Evolutionary conservation across 2,329 filamentous ascomycete species (phyloP).

Genomic region (Lizonia empirigonia): DNA sequence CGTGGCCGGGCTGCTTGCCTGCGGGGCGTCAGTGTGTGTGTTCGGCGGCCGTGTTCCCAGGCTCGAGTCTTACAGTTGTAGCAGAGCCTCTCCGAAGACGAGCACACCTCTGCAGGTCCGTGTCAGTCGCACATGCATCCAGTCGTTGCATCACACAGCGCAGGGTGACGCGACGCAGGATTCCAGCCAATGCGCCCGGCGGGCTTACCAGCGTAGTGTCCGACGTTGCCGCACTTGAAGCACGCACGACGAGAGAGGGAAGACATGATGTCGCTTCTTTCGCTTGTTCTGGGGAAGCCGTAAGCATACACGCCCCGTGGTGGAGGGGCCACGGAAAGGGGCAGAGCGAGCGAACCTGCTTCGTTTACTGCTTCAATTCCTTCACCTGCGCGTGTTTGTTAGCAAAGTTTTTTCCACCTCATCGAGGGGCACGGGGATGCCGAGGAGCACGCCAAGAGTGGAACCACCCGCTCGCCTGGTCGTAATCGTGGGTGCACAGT

Average conservation of each 20-base stretch:
- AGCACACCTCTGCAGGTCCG: slow-evolving; percentile 78
- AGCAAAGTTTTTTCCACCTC: slow-evolving; percentile 39
- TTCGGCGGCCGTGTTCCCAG: slow-evolving; percentile 2
- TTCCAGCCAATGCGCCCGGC: slow-evolving; percentile 21
- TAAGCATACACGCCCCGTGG: slow-evolving; percentile 26
- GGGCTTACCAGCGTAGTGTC: slow-evolving; percentile 58
- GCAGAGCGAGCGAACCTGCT: slow-evolving; percentile 30
- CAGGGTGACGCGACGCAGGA: slow-evolving; percentile 29
- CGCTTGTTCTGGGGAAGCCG: slow-evolving; percentile 28
- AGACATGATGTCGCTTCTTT: slow-evolving; percentile 54
- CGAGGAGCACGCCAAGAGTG: slow-evolving; percentile 31
- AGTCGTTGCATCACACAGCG: slow-evolving; percentile 9
- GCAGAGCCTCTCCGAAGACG: slow-evolving; percentile 96
- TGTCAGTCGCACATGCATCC: slow-evolving; percentile 30
- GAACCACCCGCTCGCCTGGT: slow-evolving; percentile 13
- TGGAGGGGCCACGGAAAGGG: slow-evolving; percentile 23
- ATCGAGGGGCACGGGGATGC: slow-evolving; percentile 35
- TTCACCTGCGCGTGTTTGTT: slow-evolving; percentile 40
- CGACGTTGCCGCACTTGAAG: slow-evolving; percentile 61
- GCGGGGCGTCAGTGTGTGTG: slow-evolving; percentile 18
- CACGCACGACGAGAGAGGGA: slow-evolving; percentile 60
- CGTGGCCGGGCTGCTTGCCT: slow-evolving; percentile 91
- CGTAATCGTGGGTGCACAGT: slow-evolving; percentile 4
- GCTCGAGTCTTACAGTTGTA: slow-evolving; percentile 82
- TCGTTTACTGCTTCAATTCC: slow-evolving; percentile 36